Conservation (phyloP, 306 rosid species). For the Sechiopsis laciniata region DNA sequence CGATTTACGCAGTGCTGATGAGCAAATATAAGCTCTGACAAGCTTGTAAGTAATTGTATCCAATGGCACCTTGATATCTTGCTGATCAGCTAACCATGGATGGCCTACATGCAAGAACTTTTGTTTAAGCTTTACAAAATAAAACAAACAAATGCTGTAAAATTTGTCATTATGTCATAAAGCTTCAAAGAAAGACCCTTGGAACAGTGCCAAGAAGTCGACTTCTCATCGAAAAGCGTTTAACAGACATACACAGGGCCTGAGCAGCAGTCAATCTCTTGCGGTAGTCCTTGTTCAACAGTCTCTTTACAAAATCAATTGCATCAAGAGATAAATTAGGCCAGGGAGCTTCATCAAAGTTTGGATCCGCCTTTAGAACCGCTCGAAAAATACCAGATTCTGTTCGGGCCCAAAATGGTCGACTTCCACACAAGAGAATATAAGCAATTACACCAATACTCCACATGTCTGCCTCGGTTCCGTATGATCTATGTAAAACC, state of each 20-base stretch:
- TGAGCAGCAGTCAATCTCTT: slow-evolving; percentile 80
- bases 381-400: slow-evolving; percentile 83
- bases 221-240: not conserved
- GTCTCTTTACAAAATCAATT: slow-evolving; percentile 64
- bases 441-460: slow-evolving; percentile 86
- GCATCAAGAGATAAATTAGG: slow-evolving; percentile 75
- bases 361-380: slow-evolving; percentile 74
- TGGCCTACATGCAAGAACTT: slow-evolving; percentile 45
- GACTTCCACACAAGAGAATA: slow-evolving; percentile 79
- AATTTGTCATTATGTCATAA: not conserved
- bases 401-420: slow-evolving; percentile 81
- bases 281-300: slow-evolving; percentile 74
- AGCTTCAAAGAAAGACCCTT: not conserved
- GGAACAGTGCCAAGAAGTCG: not conserved
- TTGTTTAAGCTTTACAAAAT: slow-evolving; percentile 10
- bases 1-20: slow-evolving; percentile 68
- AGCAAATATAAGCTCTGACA: slow-evolving; percentile 58
- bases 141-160: not conserved
- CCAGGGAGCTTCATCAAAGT: slow-evolving; percentile 86
- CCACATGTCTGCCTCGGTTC: slow-evolving; percentile 89
- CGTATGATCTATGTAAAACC: slow-evolving; percentile 76
- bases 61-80: slow-evolving; percentile 53
- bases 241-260: slow-evolving; percentile 50
- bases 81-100: slow-evolving; percentile 69
- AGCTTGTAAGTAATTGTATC: slow-evolving; percentile 66